Base-by-base conservation (phyloP, 805 yeast genomes). In the Candida verbasci region DNA sequence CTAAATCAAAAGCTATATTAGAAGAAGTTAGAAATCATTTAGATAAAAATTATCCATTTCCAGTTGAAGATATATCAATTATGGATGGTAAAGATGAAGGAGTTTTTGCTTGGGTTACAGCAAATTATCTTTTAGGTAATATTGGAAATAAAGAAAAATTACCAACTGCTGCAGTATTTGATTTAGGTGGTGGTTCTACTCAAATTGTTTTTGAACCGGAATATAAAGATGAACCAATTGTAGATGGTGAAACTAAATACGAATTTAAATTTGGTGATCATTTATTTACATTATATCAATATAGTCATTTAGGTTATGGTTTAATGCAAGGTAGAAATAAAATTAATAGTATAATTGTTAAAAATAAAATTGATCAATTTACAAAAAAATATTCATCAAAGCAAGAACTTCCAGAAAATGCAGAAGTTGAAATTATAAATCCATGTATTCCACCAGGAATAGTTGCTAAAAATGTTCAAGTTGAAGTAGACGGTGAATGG, bases 1-100 rank as follows among this genome's bases (percentile, higher is more conserved):
- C 72, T 34, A 83, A 83, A 57, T 73, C 95, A 4, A 60, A 60
- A 17, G 77, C 74, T 30, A 93, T 93, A 39, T 70, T 93, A 50
- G 68, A 65, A 6, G 86, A 86, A 43, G 97, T 94, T 16, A 74
- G 85, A 56, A 52, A 58, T 9, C 93, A 87, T 54, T 68, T 93
- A 45, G n/a, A n/a, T n/a, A 60, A 65, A 1, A 80, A 87, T 45
- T 93, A 79, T 59, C 98, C 98, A 38, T 93, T 93, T 68, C 83
- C 96, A 2, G 87, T 93, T 33, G 85, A 87, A 41, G 97, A 97
- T 44, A 72, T 93, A 41, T 72, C 89, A 9, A 86, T 93, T 53
- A 91, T 93, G 97, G 88, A 84, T 41, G 98, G 98, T 47, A 81
- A 80, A 41, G 95, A 91, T 49, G 98, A 94, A 69, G 99, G 98